Base-by-base conservation (phyloP, 2,329 filamentous ascomycete species). In the Diaporthe caulivora region DNA sequence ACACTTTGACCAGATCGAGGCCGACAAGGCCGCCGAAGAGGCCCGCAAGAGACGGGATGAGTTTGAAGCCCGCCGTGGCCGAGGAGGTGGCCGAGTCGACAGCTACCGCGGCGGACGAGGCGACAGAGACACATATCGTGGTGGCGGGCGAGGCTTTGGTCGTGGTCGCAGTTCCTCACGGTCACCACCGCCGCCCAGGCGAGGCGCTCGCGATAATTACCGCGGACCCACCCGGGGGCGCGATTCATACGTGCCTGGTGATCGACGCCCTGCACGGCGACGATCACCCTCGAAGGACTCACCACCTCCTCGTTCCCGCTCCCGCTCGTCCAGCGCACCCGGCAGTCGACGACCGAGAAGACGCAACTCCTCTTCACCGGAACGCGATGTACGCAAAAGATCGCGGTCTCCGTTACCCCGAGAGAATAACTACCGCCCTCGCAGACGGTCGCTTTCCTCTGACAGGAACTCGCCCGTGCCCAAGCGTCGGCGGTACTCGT, bases 1-100 rank as follows among this genome's bases (percentile, higher is more conserved):
- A 29, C 73, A 77, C 64, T 76, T 65, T 47, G 17, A 15, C 11
- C 58, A 95, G 95, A 91, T 95, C 68, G 93, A 97, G 80, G 93
- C 94, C 47, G 95, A 97, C 77, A 93, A 92, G 81, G 92, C 92
- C 55, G 93, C 93, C 37, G 94, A 97, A 80, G 92, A 94, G 79
- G 90, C 91, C 37, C 92, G 92, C 71, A 89, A 89, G 70, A 90
- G 92, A 78, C 91, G 92, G 76, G 93, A 96, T 79, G 90, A 92
- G 72, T 89, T 93, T 74, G 89, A 92, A 77, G 87, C 90, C 65
- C 91, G 93, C 72, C 85, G 88, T 75, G 86, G 86, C 53, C 86
- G 87, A 34, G 84, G 85, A 15, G 76, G 76, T 10, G 77, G 78
- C 37, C 79, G 81, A n/a, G 82, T 86, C 26, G 89, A 90, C 74